These are phyloP conservation scores for Pyrenophora tritici-repentis DNA, from an alignment of 2,329 filamentous ascomycete species.

Conservation along the genomic window DNA sequence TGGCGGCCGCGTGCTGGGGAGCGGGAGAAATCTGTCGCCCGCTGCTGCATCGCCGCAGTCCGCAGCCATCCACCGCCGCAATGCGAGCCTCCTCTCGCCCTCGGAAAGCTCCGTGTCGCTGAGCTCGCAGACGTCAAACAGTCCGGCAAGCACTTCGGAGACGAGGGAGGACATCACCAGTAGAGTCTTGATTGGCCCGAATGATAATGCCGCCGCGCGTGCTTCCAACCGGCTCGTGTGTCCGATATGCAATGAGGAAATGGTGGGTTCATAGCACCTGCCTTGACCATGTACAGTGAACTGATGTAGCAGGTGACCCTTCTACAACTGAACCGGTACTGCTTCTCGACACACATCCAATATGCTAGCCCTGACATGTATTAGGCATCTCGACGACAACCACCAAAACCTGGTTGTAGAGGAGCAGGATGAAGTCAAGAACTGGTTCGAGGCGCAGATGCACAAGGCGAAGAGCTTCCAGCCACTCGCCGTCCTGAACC, in stretches of 20 bases:
- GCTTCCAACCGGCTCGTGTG: slow-evolving; percentile 76
- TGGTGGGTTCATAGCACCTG: slow-evolving; percentile 63
- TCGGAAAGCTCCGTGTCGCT: slow-evolving; percentile 77
- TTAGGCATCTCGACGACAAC: slow-evolving; percentile 79
- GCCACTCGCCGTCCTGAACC: slow-evolving; percentile 86
- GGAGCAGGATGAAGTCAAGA: slow-evolving; percentile 92
- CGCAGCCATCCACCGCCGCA: slow-evolving; percentile 41
- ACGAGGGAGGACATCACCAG: slow-evolving; percentile 75
- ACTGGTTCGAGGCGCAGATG: slow-evolving; percentile 95
- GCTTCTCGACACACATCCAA: slow-evolving; percentile 6
- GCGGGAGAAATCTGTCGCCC: slow-evolving; percentile 79
- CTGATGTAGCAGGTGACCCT: slow-evolving; percentile 72
- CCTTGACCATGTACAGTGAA: slow-evolving; percentile 14
- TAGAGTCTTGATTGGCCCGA: slow-evolving; percentile 73
- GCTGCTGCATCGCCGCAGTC: slow-evolving; percentile 51
- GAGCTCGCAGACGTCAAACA: slow-evolving; percentile 74
- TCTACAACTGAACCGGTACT: slow-evolving; percentile 75
- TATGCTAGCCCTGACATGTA: slow-evolving; percentile 17
- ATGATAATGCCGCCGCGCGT: slow-evolving; percentile 60
- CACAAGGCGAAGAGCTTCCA: slow-evolving; percentile 92
- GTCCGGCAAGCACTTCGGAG: slow-evolving; percentile 70
- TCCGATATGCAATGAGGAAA: slow-evolving; percentile 98
- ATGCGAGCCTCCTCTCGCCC: slow-evolving; percentile 61
- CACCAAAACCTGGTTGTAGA: slow-evolving; percentile 88
- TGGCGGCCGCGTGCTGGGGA: slow-evolving; percentile 89